A percentile compares a stretch with the other conserved stretches of the same genome.
Evolutionary conservation across 306 rosid species (phyloP).

Genomic region (Begonia fuchsioides): DNA sequence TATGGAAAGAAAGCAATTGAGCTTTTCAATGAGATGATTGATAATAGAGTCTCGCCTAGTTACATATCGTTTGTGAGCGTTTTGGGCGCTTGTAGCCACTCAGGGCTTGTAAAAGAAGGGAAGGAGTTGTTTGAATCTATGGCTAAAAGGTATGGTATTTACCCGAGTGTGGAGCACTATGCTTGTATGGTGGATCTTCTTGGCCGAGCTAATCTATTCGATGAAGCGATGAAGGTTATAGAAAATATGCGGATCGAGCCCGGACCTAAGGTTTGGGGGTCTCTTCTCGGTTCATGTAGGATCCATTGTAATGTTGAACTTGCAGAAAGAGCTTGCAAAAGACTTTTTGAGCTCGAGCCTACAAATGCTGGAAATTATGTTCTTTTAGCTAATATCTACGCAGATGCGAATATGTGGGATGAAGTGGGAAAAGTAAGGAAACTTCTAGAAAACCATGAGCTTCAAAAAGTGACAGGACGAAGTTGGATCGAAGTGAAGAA

Average conservation of each 20-base stretch:
- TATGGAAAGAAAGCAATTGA: constrained; percentile 57
- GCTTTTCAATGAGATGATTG: constrained; percentile 52
- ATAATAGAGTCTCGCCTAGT: constrained; percentile 51
- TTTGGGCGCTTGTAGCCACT: constrained; percentile 87
- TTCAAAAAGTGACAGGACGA: constrained; percentile 68
- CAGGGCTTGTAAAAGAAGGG: constrained; percentile 73
- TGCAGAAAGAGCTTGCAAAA: constrained; percentile 65
- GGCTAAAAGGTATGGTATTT: constrained; percentile 34
- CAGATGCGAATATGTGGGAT: constrained; percentile 58
- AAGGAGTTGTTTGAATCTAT: constrained; percentile 49
- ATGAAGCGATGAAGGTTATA: constrained; percentile 65
- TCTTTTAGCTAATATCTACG: constrained; percentile 72
- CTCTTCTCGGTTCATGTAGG: constrained; percentile 81
- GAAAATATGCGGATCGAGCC: constrained; percentile 67
- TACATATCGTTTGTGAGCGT: constrained; percentile 55
- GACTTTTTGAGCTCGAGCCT: constrained; percentile 73
- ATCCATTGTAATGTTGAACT: constrained; percentile 73
- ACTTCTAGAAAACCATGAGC: constrained; percentile 40
- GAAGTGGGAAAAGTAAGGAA: constrained; percentile 56
- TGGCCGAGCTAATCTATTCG: constrained; percentile 74
- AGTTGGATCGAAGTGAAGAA: constrained; percentile 75
- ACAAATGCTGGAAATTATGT: constrained; percentile 79
- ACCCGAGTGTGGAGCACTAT: constrained; percentile 72
- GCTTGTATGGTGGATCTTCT: constrained; percentile 95
- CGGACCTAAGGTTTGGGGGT: constrained; percentile 76